These are phyloP conservation scores for Macrophomina pseudophaseolina DNA, from an alignment of 2,329 filamentous ascomycete genomes.

Conservation along the genomic window DNA sequence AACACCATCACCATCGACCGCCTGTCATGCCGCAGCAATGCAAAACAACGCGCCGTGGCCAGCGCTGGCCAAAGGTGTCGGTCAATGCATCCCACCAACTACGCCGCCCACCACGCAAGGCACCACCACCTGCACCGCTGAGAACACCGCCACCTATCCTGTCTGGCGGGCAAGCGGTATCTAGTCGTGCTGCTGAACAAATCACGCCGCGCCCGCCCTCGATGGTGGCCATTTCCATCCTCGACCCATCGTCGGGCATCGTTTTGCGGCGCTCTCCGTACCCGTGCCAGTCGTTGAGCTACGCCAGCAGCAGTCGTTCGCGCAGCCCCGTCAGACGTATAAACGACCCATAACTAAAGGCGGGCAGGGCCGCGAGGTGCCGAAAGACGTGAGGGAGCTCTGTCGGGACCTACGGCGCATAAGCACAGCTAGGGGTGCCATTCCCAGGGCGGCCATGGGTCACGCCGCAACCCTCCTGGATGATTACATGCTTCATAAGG, in stretches of 20 bases:
- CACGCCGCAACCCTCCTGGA: neutral
- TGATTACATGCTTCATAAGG: neutral
- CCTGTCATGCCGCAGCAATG: too few relatives aligned
- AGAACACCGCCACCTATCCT: neutral
- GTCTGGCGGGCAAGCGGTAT: neutral
- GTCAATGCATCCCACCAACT: neutral
- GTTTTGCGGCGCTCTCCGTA: neutral
- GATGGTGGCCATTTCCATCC: neutral
- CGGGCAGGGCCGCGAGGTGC: neutral
- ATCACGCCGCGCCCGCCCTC: neutral
- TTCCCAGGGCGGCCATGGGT: neutral
- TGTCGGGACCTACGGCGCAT: neutral
- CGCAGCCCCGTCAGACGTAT: constrained; percentile 9
- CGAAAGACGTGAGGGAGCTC: neutral
- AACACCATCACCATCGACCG: too few relatives aligned
- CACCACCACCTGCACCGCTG: neutral
- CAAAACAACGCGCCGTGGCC: too few relatives aligned
- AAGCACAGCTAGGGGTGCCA: neutral
- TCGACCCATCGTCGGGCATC: neutral
- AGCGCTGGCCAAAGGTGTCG: neutral
- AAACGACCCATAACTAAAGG: neutral
- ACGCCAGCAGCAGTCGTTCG: constrained; percentile 1
- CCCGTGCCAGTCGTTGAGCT: constrained; percentile 8
- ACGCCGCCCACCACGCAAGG: neutral
- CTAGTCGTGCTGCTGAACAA: neutral